Percentiles rank a stretch among this genome's conserved stretches.
Evolutionary conservation across 2,329 filamentous ascomycete genomes (phyloP).

Genomic region (Xylariomycetidae sp.): DNA sequence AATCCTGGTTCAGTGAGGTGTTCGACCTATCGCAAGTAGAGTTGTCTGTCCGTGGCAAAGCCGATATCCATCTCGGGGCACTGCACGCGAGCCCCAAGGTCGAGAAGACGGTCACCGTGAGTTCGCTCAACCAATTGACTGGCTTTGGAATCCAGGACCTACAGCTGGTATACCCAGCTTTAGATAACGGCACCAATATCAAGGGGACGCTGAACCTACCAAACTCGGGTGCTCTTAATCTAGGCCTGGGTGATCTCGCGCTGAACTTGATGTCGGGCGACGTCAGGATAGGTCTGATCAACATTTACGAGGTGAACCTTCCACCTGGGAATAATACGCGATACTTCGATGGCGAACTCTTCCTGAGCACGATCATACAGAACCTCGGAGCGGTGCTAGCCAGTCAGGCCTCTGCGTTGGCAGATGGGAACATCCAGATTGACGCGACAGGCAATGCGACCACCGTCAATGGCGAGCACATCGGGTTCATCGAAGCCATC

Average conservation of each 20-base stretch:
- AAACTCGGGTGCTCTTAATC: constrained; percentile 38
- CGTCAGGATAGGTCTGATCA: constrained; percentile 34
- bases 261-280: constrained; percentile 38
- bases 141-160: constrained; percentile 35
- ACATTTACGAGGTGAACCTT: constrained; percentile 34
- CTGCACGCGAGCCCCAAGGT: constrained; percentile 33
- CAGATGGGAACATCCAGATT: constrained; percentile 35
- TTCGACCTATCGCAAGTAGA: constrained; percentile 32
- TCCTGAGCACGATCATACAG: constrained; percentile 34
- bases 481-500: constrained; percentile 39
- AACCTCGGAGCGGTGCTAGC: constrained; percentile 37
- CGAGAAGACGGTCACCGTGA: constrained; percentile 37
- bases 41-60: constrained; percentile 33
- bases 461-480: constrained; percentile 36
- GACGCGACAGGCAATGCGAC: constrained; percentile 37
- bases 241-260: constrained; percentile 42
- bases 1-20: constrained; percentile 34
- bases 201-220: constrained; percentile 38
- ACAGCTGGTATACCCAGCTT: constrained; percentile 31
- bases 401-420: constrained; percentile 31
- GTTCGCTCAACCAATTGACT: constrained; percentile 32
- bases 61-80: constrained; percentile 34
- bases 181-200: constrained; percentile 36
- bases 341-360: constrained; percentile 36
- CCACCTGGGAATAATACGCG: constrained; percentile 38